Evolutionary conservation across 2,329 filamentous ascomycete species (phyloP).

Genomic region (Sarocladium brachiariae): DNA sequence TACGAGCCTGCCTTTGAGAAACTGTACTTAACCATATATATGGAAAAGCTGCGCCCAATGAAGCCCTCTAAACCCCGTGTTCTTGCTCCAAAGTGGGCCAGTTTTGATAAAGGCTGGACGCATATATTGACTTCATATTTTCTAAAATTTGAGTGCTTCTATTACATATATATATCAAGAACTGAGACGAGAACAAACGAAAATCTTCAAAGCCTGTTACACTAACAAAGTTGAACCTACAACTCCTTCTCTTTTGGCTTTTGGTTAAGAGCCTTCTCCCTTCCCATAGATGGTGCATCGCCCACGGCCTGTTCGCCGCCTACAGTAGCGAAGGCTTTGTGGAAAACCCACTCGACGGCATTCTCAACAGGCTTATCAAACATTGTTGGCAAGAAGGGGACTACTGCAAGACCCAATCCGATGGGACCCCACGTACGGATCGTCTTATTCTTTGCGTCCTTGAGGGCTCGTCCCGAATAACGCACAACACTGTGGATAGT

Average conservation of each 20-base stretch:
- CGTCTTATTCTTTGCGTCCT: constrained; percentile 66
- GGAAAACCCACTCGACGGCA: constrained; percentile 84
- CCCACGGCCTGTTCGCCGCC: constrained; percentile 57
- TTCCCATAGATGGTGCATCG: constrained; percentile 45
- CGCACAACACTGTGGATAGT: constrained; percentile 90
- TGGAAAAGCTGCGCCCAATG: no score
- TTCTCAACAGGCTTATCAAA: constrained; percentile 93
- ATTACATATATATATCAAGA: no score
- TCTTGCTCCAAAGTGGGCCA: no score
- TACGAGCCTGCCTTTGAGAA: no score
- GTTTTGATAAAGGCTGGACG: no score
- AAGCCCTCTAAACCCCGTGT: no score
- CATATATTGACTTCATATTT: no score
- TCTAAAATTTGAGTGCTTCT: no score
- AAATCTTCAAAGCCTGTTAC: background rate
- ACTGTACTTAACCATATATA: no score
- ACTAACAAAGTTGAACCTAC: background rate
- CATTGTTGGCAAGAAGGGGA: constrained; percentile 75
- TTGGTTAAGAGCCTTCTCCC: constrained; percentile 32
- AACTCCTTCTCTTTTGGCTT: constrained; percentile 41
- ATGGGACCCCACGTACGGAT: constrained; percentile 86
- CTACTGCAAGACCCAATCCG: constrained; percentile 68
- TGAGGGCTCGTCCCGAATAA: constrained; percentile 83
- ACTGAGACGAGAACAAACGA: no score
- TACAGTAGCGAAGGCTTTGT: constrained; percentile 68